Evolutionary conservation across 1,284 basidiomycete genomes (phyloP).

Genomic region (Papiliotrema nemorosa): DNA sequence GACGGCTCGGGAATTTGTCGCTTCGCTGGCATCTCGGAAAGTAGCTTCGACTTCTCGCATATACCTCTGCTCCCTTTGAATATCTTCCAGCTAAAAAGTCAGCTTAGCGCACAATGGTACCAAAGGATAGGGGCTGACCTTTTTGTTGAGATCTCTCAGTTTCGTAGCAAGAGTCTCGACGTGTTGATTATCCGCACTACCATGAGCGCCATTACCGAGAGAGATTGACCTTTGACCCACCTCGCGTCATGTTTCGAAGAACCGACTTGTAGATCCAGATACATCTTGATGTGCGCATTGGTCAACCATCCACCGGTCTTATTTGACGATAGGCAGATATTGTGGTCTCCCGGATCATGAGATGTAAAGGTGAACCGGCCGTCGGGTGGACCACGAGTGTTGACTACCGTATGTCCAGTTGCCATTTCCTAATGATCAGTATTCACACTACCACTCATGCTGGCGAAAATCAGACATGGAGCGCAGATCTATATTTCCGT

Average conservation of each 20-base stretch:
- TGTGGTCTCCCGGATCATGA: conserved; percentile 93
- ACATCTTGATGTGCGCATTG: conserved; percentile 84
- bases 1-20: conserved; percentile 80
- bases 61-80: conserved; percentile 94
- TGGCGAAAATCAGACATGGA: no score
- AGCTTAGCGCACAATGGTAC: neutral
- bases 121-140: conserved; percentile 56
- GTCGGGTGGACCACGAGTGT: conserved; percentile 81
- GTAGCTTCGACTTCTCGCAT: conserved; percentile 93
- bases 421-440: conserved; percentile 29
- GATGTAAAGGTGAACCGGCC: conserved; percentile 97
- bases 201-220: neutral
- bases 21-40: conserved; percentile 83
- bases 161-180: conserved; percentile 81
- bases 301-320: conserved; percentile 77
- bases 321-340: conserved; percentile 90
- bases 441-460: no score
- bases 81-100: conserved; percentile 58
- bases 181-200: conserved; percentile 66
- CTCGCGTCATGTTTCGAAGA: conserved; percentile 74
- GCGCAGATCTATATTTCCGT: no score
- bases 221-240: conserved; percentile 45
- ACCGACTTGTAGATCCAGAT: conserved; percentile 91
- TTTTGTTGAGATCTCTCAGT: conserved; percentile 86
- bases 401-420: conserved; percentile 58